Evolutionary conservation across 805 yeast genomes (phyloP).

Genomic region (Kluyveromyces starmeri): DNA sequence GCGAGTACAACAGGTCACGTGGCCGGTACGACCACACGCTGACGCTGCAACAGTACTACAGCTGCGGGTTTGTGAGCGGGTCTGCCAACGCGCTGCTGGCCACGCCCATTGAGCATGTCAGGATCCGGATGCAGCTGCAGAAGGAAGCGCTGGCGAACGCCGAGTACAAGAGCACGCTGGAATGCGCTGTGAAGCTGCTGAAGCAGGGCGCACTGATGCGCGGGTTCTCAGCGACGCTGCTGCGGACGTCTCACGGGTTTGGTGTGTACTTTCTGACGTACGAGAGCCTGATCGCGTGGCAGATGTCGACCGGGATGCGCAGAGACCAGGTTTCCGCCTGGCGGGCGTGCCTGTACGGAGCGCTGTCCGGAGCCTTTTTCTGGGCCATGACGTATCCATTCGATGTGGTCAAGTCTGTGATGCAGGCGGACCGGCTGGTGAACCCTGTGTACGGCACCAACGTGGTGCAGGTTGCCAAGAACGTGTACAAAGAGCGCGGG

Average conservation of each 20-base stretch:
- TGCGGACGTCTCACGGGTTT: conserved; percentile 81
- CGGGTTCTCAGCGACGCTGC: conserved; percentile 74
- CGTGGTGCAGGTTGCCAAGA: conserved; percentile 48
- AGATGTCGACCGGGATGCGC: conserved; percentile 31
- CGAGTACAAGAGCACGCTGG: conserved; percentile 45
- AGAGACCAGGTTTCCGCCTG: conserved; percentile 80
- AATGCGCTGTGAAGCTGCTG: conserved; percentile 41
- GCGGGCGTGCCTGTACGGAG: conserved; percentile 83
- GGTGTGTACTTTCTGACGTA: conserved; percentile 86
- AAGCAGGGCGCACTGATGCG: conserved; percentile 55
- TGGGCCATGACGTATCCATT: conserved; percentile 84
- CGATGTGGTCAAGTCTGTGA: conserved; percentile 82
- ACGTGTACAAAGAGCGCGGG: conserved; percentile 52
- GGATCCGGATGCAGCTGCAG: conserved; percentile 80
- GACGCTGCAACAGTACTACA: conserved; percentile 57
- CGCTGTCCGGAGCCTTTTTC: conserved; percentile 78
- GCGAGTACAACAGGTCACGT: neutral
- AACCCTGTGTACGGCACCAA: conserved; percentile 53
- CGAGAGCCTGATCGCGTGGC: conserved; percentile 69
- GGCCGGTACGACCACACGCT: conserved; percentile 7
- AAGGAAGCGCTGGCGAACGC: conserved; percentile 34
- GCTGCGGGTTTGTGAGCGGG: conserved; percentile 92
- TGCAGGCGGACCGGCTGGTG: conserved; percentile 65
- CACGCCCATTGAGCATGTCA: conserved; percentile 88
- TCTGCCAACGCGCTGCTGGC: conserved; percentile 84